Evolutionary conservation across 1,139 yeast genomes (phyloP), one percentile per base, ranked within the genome.

Genomic region (Blastobotrys raffinosifermentans): DNA sequence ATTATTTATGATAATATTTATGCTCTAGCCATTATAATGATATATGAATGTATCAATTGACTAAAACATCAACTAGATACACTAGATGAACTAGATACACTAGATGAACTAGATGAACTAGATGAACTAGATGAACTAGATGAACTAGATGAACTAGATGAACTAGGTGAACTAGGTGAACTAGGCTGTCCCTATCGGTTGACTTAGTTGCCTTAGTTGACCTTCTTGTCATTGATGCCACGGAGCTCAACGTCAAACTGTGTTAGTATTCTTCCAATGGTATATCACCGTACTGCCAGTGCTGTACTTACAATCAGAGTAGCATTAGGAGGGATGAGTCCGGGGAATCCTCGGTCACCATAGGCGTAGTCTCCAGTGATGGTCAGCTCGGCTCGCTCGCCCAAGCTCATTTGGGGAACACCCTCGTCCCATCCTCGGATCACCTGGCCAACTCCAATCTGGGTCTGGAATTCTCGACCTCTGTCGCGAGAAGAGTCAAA

Each of bases 391-490:
- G 96, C 94, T 70, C 81, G 82, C 65, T 93, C 86, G 52, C 97
- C 97, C 42, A 87, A 73, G 41, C 94, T 82, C 64, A 91, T 75
- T 65, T 86, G 80, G 42, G 94, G 95, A 60, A 86, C 84, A 47
- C 82, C 94, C 58, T 77, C 83, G 61, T 89, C 97, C 97, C 97
- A 89, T 48, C 97, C 97, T 57, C 77, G 75, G 67, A 89, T 89
- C 49, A 89, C 96, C 68, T 83, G 94, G 45, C 97, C 96, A 51
- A 84, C 94, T 61, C 97, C 97, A 62, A 89, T 83, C 64, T 70
- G 69, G 65, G 94, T 83, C 63, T 85, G 86, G 78, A 91, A 89
- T 49, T 97, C 96, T 65, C 80, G 75, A 56, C 94, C 93, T 68
- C 96, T 80, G 70, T 83, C 94, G 54, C 87, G 75, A 34, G 96